Evolutionary conservation across 2,329 filamentous ascomycete genomes (phyloP).

Genomic region (Calonectria naviculata): DNA sequence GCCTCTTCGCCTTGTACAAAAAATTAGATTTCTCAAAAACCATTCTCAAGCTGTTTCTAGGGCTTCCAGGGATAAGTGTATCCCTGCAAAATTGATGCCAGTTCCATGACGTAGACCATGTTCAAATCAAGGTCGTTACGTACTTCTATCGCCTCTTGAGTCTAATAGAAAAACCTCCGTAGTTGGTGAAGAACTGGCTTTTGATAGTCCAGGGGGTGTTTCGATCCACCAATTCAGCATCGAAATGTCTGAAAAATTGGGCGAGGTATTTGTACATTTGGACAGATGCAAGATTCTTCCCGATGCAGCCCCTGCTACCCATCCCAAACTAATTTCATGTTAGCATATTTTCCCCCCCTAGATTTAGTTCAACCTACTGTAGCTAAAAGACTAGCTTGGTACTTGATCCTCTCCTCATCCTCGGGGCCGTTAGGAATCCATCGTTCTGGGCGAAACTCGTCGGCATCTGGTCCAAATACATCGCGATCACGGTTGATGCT

Average conservation of each 20-base stretch:
- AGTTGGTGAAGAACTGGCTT: conserved; percentile 19
- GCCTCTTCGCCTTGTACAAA: too few species aligned
- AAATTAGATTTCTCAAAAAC: too few species aligned
- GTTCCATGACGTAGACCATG: too few species aligned
- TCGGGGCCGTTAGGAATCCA: not conserved
- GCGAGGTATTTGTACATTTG: conserved; percentile 24
- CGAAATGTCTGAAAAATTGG: conserved; percentile 21
- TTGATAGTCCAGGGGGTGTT: not conserved
- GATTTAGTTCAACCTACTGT: not conserved
- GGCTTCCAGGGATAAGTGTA: too few species aligned
- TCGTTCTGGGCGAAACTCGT: conserved; percentile 13
- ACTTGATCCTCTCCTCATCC: conserved; percentile 14
- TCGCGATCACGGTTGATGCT: conserved; percentile 8
- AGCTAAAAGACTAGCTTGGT: not conserved
- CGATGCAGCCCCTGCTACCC: conserved; percentile 25
- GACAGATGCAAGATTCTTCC: conserved; percentile 17
- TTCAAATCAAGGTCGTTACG: too few species aligned
- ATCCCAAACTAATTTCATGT: conserved; percentile 17
- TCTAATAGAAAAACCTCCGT: not conserved
- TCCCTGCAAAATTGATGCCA: too few species aligned
- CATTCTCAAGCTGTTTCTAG: too few species aligned
- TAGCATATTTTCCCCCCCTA: not conserved
- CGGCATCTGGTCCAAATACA: conserved; percentile 16
- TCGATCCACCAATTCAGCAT: not conserved
- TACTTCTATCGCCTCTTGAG: not conserved